A percentile compares a stretch with the other conserved stretches of the same genome.
phyloP scores from a whole-genome alignment of 768 basidiomycete genomes.

The Suillus subluteus region DNA sequence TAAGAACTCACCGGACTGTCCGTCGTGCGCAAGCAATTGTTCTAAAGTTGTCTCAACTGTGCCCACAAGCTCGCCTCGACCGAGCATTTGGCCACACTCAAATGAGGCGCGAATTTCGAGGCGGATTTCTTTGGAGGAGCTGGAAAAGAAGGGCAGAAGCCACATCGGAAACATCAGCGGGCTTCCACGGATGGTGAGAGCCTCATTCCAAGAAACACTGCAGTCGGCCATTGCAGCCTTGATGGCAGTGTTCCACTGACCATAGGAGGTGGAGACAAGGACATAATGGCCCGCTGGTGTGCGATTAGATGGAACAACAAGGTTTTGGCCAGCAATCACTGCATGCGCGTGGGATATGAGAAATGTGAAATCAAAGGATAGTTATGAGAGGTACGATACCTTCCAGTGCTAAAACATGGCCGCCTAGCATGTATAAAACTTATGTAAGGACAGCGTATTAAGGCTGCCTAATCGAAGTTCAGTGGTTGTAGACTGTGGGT shows the following conservation, averaged over 20 bases:
- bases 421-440: not conserved
- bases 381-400: not conserved
- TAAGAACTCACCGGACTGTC: not conserved
- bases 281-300: not conserved
- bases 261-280: not conserved
- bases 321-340: slow-evolving; percentile 1
- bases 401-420: not conserved
- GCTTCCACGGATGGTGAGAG: not conserved
- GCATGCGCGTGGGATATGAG: not conserved
- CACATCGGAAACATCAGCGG: not conserved
- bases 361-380: not conserved
- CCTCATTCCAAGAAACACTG: slow-evolving; percentile 1
- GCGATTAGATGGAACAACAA: not conserved
- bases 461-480: not conserved
- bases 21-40: not conserved
- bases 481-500: not conserved
- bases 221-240: not conserved
- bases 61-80: not conserved
- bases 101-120: not conserved
- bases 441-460: not conserved
- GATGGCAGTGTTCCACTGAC: not conserved
- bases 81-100: not conserved
- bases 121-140: not conserved
- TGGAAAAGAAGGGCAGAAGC: not conserved
- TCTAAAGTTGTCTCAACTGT: slow-evolving; percentile 1